Percentiles rank a stretch among this genome's conserved stretches.
Conservation (phyloP, 2,329 filamentous ascomycete genomes). For the Alternaria consortialis region DNA sequence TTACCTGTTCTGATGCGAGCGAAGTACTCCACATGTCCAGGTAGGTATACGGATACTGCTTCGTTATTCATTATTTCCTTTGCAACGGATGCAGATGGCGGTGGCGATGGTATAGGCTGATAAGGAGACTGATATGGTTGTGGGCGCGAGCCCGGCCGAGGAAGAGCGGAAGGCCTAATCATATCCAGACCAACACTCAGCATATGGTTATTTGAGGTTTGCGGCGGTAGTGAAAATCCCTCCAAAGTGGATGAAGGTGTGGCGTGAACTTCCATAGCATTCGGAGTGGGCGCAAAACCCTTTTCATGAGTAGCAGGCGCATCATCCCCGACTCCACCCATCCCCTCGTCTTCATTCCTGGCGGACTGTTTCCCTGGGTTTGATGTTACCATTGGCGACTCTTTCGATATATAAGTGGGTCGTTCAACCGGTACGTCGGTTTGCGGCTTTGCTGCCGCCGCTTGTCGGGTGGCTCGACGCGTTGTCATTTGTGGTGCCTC, state of each 20-base stretch:
- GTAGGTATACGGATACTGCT: not conserved
- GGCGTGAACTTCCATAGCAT: not conserved
- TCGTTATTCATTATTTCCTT: not conserved
- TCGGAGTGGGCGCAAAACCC: not conserved
- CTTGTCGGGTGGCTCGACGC: conserved; percentile 25
- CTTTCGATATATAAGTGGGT: not conserved
- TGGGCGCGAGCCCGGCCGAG: not conserved
- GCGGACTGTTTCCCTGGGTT: not conserved
- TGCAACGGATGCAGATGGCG: not conserved
- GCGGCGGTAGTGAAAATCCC: too few relatives aligned
- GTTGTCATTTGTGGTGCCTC: conserved; percentile 16
- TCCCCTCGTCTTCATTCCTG: not conserved
- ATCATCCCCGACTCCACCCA: not conserved
- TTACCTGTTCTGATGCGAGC: conserved; percentile 12
- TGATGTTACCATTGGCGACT: not conserved
- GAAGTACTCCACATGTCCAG: conserved; percentile 12
- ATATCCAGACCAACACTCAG: not conserved
- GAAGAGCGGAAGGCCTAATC: not conserved
- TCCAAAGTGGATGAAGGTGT: not conserved
- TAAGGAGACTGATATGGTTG: conserved; percentile 1
- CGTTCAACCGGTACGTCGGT: not conserved
- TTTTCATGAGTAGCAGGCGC: not conserved
- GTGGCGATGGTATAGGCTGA: not conserved
- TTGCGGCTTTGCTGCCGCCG: not conserved
- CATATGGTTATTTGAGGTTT: not conserved